Conservation (phyloP, 2,329 filamentous ascomycete genomes). For the Aureobasidium sp. region DNA sequence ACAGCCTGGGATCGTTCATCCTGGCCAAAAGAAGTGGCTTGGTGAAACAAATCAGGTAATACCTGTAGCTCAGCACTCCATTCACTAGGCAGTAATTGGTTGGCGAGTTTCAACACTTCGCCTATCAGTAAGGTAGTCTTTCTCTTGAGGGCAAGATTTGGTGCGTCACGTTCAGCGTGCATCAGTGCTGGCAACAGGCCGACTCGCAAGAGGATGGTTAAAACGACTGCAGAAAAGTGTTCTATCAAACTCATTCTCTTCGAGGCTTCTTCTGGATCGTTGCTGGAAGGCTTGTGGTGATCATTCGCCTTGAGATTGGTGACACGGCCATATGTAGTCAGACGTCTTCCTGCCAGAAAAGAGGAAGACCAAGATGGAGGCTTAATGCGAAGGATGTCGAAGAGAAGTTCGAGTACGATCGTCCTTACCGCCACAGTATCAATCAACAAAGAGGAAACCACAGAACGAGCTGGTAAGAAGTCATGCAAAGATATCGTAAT, state of each 20-base stretch:
- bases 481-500: conserved; percentile 84
- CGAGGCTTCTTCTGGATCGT: conserved; percentile 61
- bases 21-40: conserved; percentile 63
- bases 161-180: conserved; percentile 60
- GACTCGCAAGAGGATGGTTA: conserved; percentile 77
- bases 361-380: conserved; percentile 91
- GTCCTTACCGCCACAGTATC: conserved; percentile 55
- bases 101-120: conserved; percentile 83
- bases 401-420: conserved; percentile 81
- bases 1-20: conserved; percentile 74
- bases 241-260: conserved; percentile 71
- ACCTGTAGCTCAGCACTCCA: conserved; percentile 84
- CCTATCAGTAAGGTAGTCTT: conserved; percentile 88
- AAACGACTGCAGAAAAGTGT: conserved; percentile 83
- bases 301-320: conserved; percentile 67
- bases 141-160: conserved; percentile 65
- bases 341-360: conserved; percentile 81
- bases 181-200: conserved; percentile 53
- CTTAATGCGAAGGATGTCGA: conserved; percentile 80
- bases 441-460: conserved; percentile 61
- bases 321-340: conserved; percentile 96
- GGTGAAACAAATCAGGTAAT: conserved; percentile 75
- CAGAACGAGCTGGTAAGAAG: conserved; percentile 74
- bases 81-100: conserved; percentile 70
- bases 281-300: conserved; percentile 44